Evolutionary conservation across 306 rosid species (phyloP), one percentile per base, ranked within the genome.

Genomic region (Rosa lucieae): DNA sequence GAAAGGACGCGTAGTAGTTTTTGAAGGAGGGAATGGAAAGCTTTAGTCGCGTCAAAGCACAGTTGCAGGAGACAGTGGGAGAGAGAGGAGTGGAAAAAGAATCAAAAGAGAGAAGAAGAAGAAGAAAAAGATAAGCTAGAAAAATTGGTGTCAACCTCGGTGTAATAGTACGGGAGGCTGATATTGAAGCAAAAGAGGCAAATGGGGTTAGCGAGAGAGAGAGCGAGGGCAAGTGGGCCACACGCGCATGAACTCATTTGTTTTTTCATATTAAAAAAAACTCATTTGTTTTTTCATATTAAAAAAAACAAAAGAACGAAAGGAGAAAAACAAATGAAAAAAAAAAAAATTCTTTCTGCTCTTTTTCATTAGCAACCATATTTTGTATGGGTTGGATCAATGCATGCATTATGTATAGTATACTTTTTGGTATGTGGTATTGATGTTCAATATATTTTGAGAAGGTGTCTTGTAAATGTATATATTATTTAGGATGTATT

Each of bases 1-100:
- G 90, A 88, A 88, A 88, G 83, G 89, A 92, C 84, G 92, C 86
- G 88, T 87, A 73, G 90, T 78, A 84, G 85, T 84, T 88, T 86
- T 82, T 86, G 80, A 13, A 81, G 82, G 73, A 32, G 35, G 80
- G 83, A 62, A 78, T 56, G 86, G 85, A 85, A 80, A 86, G 92
- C 83, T 82, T 75, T 43, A 67, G 90, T 87, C 92, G 82, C 86
- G 86, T 88, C 92, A 85, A 76, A 59, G 75, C 77, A 88, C 91
- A 88, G 88, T 84, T 11, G 2, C 59, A 74, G 58, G 26, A 6
- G 39, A 78, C 58, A 66, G 77, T 32, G 4, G 20, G 68, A n/a
- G 61, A 26, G 75, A 79, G 79, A 78, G 70, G 78, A 56, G 76
- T 10, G 66, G 32, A 58, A 15, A 42, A 8, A 26, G 59, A 70